A percentile compares a stretch with the other conserved stretches of the same genome.
These are phyloP conservation scores for Aspergillus affinis DNA, from an alignment of 495 filamentous ascomycete species.

Conservation along the genomic window DNA sequence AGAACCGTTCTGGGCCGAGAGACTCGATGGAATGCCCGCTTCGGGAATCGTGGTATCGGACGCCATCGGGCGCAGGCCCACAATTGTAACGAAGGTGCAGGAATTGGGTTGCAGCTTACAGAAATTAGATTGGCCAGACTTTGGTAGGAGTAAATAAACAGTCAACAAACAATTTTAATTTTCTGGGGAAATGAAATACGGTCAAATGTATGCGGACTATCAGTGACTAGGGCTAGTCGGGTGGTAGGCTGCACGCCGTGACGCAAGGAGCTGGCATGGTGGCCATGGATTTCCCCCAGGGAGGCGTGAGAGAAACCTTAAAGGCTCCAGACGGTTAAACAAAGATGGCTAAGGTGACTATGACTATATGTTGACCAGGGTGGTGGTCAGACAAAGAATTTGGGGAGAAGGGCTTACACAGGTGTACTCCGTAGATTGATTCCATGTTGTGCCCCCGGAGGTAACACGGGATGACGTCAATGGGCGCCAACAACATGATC, in stretches of 20 bases:
- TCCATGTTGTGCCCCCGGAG: too few relatives aligned
- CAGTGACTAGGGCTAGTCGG: background rate
- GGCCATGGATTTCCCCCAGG: background rate
- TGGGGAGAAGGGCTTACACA: too few relatives aligned
- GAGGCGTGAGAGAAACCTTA: background rate
- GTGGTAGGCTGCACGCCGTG: background rate
- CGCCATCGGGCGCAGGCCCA: slow-evolving; percentile 7
- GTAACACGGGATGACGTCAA: too few relatives aligned
- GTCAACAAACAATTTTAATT: background rate
- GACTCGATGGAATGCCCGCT: slow-evolving; percentile 20
- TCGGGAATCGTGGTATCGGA: slow-evolving; percentile 18
- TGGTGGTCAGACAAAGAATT: background rate
- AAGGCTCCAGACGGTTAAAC: background rate
- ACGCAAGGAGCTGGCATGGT: background rate
- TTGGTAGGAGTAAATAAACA: too few relatives aligned
- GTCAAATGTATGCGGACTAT: background rate
- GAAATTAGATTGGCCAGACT: background rate
- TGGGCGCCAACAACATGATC: too few relatives aligned
- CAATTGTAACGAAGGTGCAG: too few relatives aligned
- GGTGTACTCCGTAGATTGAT: too few relatives aligned
- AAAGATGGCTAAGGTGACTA: background rate
- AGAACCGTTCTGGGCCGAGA: slow-evolving; percentile 17
- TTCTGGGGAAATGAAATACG: background rate
- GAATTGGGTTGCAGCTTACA: background rate
- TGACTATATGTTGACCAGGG: background rate